Base-by-base conservation (phyloP, 1,284 basidiomycete species). In the Neolentinus lepideus region DNA sequence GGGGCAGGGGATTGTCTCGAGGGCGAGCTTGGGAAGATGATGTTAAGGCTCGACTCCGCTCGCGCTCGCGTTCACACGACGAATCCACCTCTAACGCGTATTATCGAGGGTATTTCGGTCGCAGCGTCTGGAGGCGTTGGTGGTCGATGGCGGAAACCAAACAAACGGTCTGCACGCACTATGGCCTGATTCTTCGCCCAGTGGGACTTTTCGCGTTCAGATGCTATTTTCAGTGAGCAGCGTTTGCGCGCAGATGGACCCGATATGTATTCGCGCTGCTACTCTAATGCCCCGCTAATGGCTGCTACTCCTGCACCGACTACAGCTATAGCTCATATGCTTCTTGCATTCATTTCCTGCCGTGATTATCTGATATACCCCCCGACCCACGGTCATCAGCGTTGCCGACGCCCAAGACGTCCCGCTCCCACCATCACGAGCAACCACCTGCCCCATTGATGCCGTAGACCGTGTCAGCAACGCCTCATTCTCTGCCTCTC, bases 51-150 rank as follows among this genome's bases (percentile, higher is more conserved):
- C 38, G 38, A 43, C 38, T 43, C 38, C 38, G 38, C 38, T 43
- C 38, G 38, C 38, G 38, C 38, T 43, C 38, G 38, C 38, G 38
- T 43, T 43, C 38, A 50, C 47, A 50, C 47, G 47, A 50, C 47
- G 47, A 25, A 50, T 26, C 38, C 38, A 16, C 38, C 38, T 43
- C 38, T 16, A 43, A 43, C 38, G 38, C 38, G 38, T 43, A 43
- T 43, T 43, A 16, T 43, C 19, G 38, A 43, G 19, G 16, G 38
- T 43, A 43, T 43, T 43, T 43, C 38, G 38, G 38, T 43, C 16
- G 16, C 38, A 43, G 19, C 38, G 38, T 21, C 16, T 43, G 16
- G 16, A 43, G 38, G 38, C 16, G 16, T 43, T 21, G 38, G 38
- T 43, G 19, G 38, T 43, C 38, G 38, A 43, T 21, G 38, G 38